These are phyloP conservation scores for Rauvolfia tetraphylla DNA, from an alignment of 257 asterid genomes.

Conservation along the genomic window DNA sequence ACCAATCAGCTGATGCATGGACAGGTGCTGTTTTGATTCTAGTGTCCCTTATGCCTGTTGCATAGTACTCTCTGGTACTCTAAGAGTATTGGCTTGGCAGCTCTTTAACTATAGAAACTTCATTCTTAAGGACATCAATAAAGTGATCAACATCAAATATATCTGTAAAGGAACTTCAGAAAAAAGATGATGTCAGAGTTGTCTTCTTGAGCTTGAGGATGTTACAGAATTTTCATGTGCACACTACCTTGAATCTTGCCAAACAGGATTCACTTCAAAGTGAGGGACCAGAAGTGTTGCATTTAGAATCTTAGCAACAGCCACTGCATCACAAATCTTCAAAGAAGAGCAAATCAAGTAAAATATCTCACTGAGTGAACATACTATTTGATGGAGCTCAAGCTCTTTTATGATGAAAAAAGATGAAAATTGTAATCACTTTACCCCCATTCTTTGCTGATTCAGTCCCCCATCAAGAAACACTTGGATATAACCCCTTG, in stretches of 20 bases:
- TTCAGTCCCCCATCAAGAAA: slow-evolving; percentile 51
- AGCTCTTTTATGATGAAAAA: neutral
- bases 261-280: slow-evolving; percentile 46
- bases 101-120: slow-evolving; percentile 34
- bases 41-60: slow-evolving; percentile 43
- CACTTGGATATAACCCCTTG: slow-evolving; percentile 38
- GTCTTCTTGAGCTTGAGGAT: neutral
- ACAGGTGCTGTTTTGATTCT: slow-evolving; percentile 45
- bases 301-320: slow-evolving; percentile 47
- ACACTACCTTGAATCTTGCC: slow-evolving; percentile 45
- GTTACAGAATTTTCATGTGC: neutral
- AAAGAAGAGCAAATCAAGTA: slow-evolving; percentile 1
- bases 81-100: slow-evolving; percentile 37
- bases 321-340: slow-evolving; percentile 52
- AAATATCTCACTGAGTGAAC: neutral
- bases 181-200: slow-evolving; percentile 9
- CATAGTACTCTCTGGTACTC: slow-evolving; percentile 51
- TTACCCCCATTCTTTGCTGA: slow-evolving; percentile 58
- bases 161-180: slow-evolving; percentile 38
- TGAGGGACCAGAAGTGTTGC: slow-evolving; percentile 45
- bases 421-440: slow-evolving; percentile 12
- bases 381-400: neutral
- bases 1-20: slow-evolving; percentile 48
- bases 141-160: slow-evolving; percentile 44
- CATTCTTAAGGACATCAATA: slow-evolving; percentile 27